These are phyloP conservation scores for Solanum verrucosum DNA, from an alignment of 257 asterid genomes.

Conservation along the genomic window DNA sequence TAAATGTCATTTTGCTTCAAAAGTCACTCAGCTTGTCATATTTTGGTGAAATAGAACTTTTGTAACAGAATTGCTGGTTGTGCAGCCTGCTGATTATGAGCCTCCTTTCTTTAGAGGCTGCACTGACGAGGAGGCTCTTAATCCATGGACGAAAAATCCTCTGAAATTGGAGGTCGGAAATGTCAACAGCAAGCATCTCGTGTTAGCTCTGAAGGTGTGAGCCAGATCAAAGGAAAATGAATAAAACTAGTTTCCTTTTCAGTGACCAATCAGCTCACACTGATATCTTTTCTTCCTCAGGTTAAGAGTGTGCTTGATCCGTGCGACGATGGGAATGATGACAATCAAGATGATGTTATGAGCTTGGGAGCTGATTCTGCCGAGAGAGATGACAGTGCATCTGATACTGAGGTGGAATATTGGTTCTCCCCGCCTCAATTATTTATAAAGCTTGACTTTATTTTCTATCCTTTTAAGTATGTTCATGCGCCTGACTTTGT, in stretches of 20 bases:
- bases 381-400: conserved; percentile 38
- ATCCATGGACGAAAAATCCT: conserved; percentile 77
- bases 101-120: conserved; percentile 93
- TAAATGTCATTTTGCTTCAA: neutral
- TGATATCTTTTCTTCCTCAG: conserved; percentile 28
- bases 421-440: neutral
- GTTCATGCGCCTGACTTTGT: neutral
- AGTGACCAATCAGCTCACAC: neutral
- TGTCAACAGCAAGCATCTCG: conserved; percentile 81
- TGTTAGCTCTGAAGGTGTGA: conserved; percentile 77
- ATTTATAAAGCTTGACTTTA: neutral
- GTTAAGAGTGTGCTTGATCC: conserved; percentile 96
- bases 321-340: conserved; percentile 79
- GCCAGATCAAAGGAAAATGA: neutral
- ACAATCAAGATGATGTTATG: conserved; percentile 42
- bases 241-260: neutral
- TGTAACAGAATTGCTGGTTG: conserved; percentile 10
- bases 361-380: conserved; percentile 66
- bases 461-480: neutral
- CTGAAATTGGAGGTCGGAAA: conserved; percentile 87
- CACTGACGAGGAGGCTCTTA: conserved; percentile 67
- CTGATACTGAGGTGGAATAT: conserved; percentile 65
- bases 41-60: neutral
- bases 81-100: conserved; percentile 95
- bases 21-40: neutral